Base-by-base conservation (phyloP, 306 rosid species). In the Lathyrus tuberosus region DNA sequence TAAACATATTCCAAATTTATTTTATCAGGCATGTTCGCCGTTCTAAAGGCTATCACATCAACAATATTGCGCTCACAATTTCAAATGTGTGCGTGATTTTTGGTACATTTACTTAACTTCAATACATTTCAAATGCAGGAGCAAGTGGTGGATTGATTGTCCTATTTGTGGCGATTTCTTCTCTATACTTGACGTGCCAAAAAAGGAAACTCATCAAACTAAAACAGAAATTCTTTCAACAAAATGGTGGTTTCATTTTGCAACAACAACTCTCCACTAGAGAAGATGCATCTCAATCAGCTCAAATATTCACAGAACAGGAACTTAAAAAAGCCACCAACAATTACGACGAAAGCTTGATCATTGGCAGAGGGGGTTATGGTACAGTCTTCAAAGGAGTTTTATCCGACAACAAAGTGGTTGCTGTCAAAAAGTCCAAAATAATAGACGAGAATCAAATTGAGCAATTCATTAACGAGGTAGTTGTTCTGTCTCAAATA, bases 381-480 rank as follows among this genome's bases (percentile, higher is more conserved):
- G 85, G 80, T 4, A 76, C 68, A 0, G 84, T 78, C 11, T 84
- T 71, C 46, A 75, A 64, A 49, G 84, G 82, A n/a, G 9, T 67
- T 9, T 31, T 84, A 15, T 3, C 18, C 0, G 61, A 79, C 0
- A 56, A 67, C 4, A 52, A 3, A 11, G 13, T 16, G 0, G 71
- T 81, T 0, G 86, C 86, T 4, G 76, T 84, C 15, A 81, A 84
- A 48, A 81, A 79, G 24, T 76, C 84, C 6, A 84, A 62, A 65
- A 33, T 79, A 17, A 62, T 47, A 0, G 76, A 79, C 47, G 74
- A 67, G 1, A 72, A 67, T 31, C 86, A 81, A 65, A 73, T 47
- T 0, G 35, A 65, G 28, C 80, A 84, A 38, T 84, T 84, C 73
- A 79, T 84, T 0, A 84, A 84, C 17, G 86, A 84, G 61, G 76